Percentiles rank a stretch among this genome's conserved stretches.
phyloP scores from a whole-genome alignment of 768 basidiomycete species.

The Mycena amicta region DNA sequence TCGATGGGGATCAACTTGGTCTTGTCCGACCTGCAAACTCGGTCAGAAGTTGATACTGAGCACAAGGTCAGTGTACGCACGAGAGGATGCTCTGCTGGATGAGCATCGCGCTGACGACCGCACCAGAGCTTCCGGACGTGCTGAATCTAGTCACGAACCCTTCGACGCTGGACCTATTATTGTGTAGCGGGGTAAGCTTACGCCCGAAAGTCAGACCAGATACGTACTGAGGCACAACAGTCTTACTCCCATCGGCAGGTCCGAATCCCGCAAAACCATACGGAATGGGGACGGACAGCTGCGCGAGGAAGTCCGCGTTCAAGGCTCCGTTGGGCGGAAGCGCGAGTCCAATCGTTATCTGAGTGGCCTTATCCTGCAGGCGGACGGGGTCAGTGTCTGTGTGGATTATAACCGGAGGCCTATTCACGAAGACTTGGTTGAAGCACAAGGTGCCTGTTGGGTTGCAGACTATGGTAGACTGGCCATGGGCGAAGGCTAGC shows the following conservation, averaged over 20 bases:
- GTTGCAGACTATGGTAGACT: background rate
- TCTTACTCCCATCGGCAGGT: background rate
- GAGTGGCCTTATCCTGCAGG: background rate
- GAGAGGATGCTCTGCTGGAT: background rate
- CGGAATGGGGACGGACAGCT: background rate
- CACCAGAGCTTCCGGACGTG: background rate
- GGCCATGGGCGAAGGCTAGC: background rate
- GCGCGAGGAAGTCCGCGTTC: background rate
- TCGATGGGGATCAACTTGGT: background rate
- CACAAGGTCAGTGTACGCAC: background rate
- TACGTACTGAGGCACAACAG: background rate
- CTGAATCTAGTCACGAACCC: background rate
- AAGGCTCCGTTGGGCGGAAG: background rate
- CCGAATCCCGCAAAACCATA: background rate
- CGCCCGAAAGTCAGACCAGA: background rate
- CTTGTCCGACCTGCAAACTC: background rate
- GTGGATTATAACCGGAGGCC: too few relatives aligned
- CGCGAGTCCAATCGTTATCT: background rate
- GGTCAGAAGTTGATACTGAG: background rate
- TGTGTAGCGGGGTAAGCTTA: too few relatives aligned
- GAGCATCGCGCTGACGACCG: background rate
- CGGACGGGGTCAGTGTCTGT: background rate
- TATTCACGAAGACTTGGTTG: background rate
- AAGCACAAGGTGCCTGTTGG: background rate
- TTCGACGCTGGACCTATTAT: too few relatives aligned